Percentiles rank a stretch among this genome's conserved stretches.
Conservation (phyloP, 2,329 filamentous ascomycete species). For the Neocucurbitaria cava region DNA sequence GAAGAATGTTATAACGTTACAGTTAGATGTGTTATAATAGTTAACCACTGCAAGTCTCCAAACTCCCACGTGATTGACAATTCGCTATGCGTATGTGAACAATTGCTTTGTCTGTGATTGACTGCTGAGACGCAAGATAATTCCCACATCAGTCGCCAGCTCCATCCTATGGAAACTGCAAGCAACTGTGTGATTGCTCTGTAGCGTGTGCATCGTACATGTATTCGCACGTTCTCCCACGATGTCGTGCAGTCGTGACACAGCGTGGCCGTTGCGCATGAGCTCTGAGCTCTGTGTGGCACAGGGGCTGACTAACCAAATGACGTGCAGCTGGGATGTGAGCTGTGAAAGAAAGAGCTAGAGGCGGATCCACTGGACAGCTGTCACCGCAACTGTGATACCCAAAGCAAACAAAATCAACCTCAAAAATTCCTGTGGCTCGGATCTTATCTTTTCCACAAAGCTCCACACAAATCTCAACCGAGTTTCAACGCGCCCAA, state of each 20-base stretch:
- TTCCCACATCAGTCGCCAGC: slow-evolving; percentile 18
- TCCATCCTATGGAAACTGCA: neutral
- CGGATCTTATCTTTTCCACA: too few species aligned
- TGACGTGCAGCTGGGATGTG: slow-evolving; percentile 22
- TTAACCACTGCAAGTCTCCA: too few species aligned
- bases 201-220: too few species aligned
- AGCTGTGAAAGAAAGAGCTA: slow-evolving; percentile 6
- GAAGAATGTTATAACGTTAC: neutral
- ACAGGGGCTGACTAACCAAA: slow-evolving; percentile 10
- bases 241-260: slow-evolving; percentile 27
- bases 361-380: slow-evolving; percentile 10
- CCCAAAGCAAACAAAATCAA: slow-evolving; percentile 1
- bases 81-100: too few species aligned
- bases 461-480: neutral
- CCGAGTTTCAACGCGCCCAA: neutral
- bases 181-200: too few species aligned
- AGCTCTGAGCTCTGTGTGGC: neutral
- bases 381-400: slow-evolving; percentile 22
- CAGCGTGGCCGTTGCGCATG: slow-evolving; percentile 4
- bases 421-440: too few species aligned
- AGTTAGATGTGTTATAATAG: too few species aligned
- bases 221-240: slow-evolving; percentile 5
- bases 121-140: slow-evolving; percentile 7
- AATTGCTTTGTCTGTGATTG: too few species aligned
- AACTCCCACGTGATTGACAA: too few species aligned